Base-by-base conservation (phyloP, 2,329 filamentous ascomycete species). In the Pezicula rhizophila region DNA sequence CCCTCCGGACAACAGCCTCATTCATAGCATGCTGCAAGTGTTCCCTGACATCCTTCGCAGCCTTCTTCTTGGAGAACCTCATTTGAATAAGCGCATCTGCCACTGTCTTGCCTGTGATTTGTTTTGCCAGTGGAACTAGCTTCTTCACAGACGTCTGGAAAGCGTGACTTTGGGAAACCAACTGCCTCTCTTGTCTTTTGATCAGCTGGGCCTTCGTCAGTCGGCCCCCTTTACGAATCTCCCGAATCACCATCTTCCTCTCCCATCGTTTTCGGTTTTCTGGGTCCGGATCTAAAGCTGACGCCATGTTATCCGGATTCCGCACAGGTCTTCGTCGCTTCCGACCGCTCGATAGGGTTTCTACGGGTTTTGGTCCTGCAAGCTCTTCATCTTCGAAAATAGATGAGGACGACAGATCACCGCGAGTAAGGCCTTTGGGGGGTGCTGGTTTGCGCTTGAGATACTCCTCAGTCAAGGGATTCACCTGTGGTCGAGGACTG, bases 71-170 rank as follows among this genome's bases (percentile, higher is more conserved):
- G 67, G 85, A 92, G 73, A 92, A 97, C 48, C 85, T 81, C 89
- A 99, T 96, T 75, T 99, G 93, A 47, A 87, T 71, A 57, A 97
- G 88, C 12, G 93, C 93, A 33, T 99, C 91, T 50, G 95, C 89
- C 52, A 99, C 76, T n/a, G 85, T 84, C 78, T 96, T 97, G 57
- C 93, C 93, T 2, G 83, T 78, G 63, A 99, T 93, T 71, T 97
- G 93, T 48, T 86, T 82, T 20, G 92, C 84, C 44, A 99, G 72
- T 60, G 87, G 85, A 46, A 85, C 84, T 48, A 99, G 77, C 74
- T 99, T 99, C 81, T 99, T 99, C 55, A 88, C 75, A 43, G 84
- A 89, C 2, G 93, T 96, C 60, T 90, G 84, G 64, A 96, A 78
- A 57, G 80, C 79, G 42, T 84, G 78, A 53, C 84, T 89, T 68